A percentile compares a stretch with the other conserved stretches of the same genome.
These are phyloP conservation scores for Kurtzmaniella fragi DNA, from an alignment of 805 yeast genomes.

Conservation along the genomic window DNA sequence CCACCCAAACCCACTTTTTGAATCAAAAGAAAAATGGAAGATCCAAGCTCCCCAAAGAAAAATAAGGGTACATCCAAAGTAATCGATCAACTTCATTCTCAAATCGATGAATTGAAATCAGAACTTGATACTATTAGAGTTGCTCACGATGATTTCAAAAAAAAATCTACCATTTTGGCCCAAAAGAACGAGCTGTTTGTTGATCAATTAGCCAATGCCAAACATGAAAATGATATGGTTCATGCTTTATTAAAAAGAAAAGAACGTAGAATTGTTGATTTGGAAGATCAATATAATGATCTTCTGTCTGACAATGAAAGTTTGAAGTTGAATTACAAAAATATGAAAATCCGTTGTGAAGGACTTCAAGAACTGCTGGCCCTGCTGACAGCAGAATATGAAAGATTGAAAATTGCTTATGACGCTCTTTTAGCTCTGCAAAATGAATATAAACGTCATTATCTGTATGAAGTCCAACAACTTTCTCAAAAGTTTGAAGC, in stretches of 20 bases:
- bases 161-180: constrained; percentile 44
- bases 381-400: constrained; percentile 45
- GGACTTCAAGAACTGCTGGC: constrained; percentile 44
- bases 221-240: constrained; percentile 74
- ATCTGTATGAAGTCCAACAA: constrained; percentile 36
- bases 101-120: constrained; percentile 38
- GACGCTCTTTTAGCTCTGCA: constrained; percentile 52
- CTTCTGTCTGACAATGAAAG: constrained; percentile 44
- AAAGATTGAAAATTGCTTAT: constrained; percentile 52
- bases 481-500: constrained; percentile 32
- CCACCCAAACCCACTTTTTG: too few relatives aligned
- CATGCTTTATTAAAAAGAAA: constrained; percentile 64
- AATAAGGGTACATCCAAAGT: constrained; percentile 22
- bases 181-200: constrained; percentile 49
- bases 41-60: constrained; percentile 14
- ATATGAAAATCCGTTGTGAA: constrained; percentile 45
- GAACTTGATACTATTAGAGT: constrained; percentile 38
- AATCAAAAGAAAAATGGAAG: constrained; percentile 12
- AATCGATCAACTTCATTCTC: constrained; percentile 52
- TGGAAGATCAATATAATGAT: constrained; percentile 55
- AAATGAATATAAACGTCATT: constrained; percentile 46
- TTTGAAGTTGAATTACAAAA: constrained; percentile 44
- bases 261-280: constrained; percentile 60
- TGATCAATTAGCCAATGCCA: constrained; percentile 63
- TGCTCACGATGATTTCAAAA: constrained; percentile 45